Evolutionary conservation across 306 rosid species (phyloP), one percentile per base, ranked within the genome.

Genomic region (Aeschynomene evenia): DNA sequence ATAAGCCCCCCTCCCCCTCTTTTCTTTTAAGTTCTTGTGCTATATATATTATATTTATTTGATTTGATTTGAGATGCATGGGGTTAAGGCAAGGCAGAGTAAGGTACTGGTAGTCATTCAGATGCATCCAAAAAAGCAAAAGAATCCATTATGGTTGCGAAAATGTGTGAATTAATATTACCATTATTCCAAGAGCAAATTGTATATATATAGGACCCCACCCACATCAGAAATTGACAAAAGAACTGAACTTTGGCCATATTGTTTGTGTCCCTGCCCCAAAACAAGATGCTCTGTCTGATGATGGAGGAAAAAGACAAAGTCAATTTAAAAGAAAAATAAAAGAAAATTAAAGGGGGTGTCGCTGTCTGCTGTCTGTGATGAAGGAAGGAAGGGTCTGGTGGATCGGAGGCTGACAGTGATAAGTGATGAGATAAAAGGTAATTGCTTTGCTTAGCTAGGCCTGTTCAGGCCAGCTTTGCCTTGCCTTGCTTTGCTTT

Each of bases 391-490:
- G n/a, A n/a, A n/a, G n/a, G n/a, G n/a, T n/a, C n/a, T n/a, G n/a
- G n/a, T n/a, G n/a, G n/a, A 16, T 40, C 76, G 21, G 15, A 59
- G 33, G 0, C 63, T 72, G 70, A 62, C 77, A 72, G 36, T 13
- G 55, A 61, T 60, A 34, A 60, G 16, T 59, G n/a, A 72, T 45
- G 50, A 42, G 49, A 71, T 71, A 21, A 33, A 48, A 39, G 45
- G 1, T 16, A 16, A 20, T 5, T 7, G 5, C 20, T 39, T 12
- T 9, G 18, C 19, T 12, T 45, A 45, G 51, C 51, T 15, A 58
- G 37, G n/a, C n/a, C n/a, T n/a, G n/a, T n/a, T n/a, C n/a, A n/a
- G n/a, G n/a, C n/a, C n/a, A n/a, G n/a, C n/a, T n/a, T n/a, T n/a
- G n/a, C n/a, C n/a, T 5, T 7, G 5, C 20, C 11, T 12, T 9